Base-by-base conservation (phyloP, 2,329 filamentous ascomycete species). In the Ampelomyces quisqualis region DNA sequence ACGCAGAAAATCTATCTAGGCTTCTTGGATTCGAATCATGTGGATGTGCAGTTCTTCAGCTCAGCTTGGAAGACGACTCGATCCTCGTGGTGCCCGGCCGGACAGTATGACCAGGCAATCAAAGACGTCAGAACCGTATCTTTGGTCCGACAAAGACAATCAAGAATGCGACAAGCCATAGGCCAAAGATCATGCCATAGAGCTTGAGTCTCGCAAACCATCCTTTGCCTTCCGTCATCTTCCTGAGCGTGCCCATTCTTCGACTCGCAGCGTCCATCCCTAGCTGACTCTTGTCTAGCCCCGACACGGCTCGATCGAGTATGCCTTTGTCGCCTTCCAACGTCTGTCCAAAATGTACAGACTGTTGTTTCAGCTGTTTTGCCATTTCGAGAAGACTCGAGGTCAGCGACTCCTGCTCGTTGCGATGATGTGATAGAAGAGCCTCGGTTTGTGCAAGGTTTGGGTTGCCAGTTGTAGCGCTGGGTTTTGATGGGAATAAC, bases 131-230 rank as follows among this genome's bases (percentile, higher is more conserved):
- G 61, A 95, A 93, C 59, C 91, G 78, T 64, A 96, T 70, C 74
- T 96, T 97, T 0, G 91, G 91, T 63, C 89, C 73, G 35, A 91
- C 77, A 73, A 91, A 91, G 9, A 96, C 90, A 51, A 96, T 69
- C 64, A 94, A 57, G 23, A 95, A 73, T 13, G 89, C 79, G 18
- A 81, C 70, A n/a, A 94, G 57, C 84, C 89, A 91, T 48, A 96
- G 68, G 20, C 81, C 88, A 57, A 84, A 86, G 34, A 96, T 90
- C 77, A 88, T 86, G 26, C 76, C 85, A 73, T 93, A 95, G 46
- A 96, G 74, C 70, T 91, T 76, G 74, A 95, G 80, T 37, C 90
- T 74, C 5, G 86, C 90, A 81, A 80, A 89, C 86, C 86, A 94
- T 0, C 90, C 90, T 64, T 85, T 84, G 3, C 90, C 90, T 72